A percentile compares a stretch with the other conserved stretches of the same genome.
These are phyloP conservation scores for Colletotrichum noveboracense DNA, from an alignment of 2,329 filamentous ascomycete genomes.

Conservation along the genomic window DNA sequence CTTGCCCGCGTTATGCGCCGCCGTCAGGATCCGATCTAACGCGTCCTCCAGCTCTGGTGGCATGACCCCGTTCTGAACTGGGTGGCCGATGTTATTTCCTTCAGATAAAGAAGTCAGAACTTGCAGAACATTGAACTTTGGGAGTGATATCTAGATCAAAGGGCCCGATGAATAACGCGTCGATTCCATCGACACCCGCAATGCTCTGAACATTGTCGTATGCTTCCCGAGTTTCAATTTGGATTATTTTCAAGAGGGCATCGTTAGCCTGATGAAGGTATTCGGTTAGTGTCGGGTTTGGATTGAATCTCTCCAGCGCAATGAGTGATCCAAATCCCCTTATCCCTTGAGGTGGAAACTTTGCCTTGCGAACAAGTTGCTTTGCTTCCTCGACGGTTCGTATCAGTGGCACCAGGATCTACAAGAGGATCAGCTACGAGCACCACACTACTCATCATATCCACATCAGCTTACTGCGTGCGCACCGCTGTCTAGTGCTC, in stretches of 20 bases:
- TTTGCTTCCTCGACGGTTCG: not conserved
- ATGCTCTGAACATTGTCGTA: not conserved
- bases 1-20: not conserved
- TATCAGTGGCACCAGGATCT: not conserved
- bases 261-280: not conserved
- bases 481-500: not conserved
- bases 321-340: not conserved
- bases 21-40: not conserved
- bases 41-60: not conserved
- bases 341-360: not conserved
- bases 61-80: not conserved
- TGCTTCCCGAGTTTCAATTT: not conserved
- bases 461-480: not conserved
- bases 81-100: not conserved
- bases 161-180: not conserved
- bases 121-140: accelerated
- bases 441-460: not conserved
- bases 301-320: not conserved
- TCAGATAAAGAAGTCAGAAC: not conserved
- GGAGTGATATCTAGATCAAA: not conserved
- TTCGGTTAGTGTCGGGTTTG: not conserved
- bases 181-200: not conserved
- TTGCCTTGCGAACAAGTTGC: not conserved
- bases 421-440: accelerated
- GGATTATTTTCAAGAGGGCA: not conserved